Evolutionary conservation across 2,329 filamentous ascomycete species (phyloP).

Genomic region (Phaeosphaeriaceae sp.): DNA sequence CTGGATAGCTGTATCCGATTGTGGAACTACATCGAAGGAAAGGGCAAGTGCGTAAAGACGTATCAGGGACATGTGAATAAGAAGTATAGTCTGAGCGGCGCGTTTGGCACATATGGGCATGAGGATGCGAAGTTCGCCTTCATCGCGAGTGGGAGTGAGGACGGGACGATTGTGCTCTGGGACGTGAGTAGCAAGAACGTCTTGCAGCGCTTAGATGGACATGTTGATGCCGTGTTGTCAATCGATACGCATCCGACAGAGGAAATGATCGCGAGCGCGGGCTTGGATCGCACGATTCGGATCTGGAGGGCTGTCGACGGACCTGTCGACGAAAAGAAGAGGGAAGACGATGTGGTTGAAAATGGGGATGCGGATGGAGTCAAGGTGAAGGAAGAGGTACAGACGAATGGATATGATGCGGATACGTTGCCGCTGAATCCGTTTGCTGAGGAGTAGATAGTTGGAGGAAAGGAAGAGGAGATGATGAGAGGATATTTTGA

Average conservation of each 20-base stretch:
- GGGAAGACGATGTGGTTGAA: no score
- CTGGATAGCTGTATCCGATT: conserved; percentile 88
- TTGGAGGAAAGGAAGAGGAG: neutral
- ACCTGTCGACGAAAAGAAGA: no score
- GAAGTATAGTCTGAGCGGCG: conserved; percentile 82
- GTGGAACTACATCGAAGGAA: conserved; percentile 93
- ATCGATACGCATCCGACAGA: conserved; percentile 65
- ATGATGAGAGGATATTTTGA: neutral
- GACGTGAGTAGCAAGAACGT: conserved; percentile 86
- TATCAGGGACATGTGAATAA: conserved; percentile 92
- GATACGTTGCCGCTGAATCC: conserved; percentile 29
- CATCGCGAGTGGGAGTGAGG: conserved; percentile 84
- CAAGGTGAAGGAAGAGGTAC: conserved; percentile 1
- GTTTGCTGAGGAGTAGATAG: conserved; percentile 17
- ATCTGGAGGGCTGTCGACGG: conserved; percentile 56
- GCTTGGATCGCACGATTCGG: conserved; percentile 67
- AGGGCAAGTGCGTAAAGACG: conserved; percentile 91
- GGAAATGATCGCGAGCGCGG: conserved; percentile 66
- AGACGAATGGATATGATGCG: conserved; percentile 23
- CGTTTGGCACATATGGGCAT: conserved; percentile 73
- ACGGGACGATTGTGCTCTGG: conserved; percentile 86
- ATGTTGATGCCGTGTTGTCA: conserved; percentile 65
- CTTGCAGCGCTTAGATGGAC: conserved; percentile 69
- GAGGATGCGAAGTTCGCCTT: conserved; percentile 58
- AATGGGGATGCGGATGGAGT: neutral